Percentiles rank a stretch among this genome's conserved stretches.
phyloP scores from a whole-genome alignment of 2,329 filamentous ascomycete species.

The Cytospora paraplurivora region DNA sequence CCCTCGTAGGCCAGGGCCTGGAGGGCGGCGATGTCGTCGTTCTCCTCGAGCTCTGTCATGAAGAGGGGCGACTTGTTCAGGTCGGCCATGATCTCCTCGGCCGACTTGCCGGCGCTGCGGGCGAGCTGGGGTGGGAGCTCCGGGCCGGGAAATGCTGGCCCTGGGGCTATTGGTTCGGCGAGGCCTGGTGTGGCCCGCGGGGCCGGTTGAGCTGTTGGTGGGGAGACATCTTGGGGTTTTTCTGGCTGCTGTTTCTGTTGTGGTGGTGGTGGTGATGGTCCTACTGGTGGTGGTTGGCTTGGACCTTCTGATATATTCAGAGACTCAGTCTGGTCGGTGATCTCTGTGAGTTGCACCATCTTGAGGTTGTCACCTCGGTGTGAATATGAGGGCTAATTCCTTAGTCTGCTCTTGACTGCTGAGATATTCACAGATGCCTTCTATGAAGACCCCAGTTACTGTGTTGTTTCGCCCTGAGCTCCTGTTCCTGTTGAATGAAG shows the following conservation, averaged over 20 bases:
- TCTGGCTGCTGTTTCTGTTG: constrained; percentile 5
- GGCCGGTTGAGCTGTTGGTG: background rate
- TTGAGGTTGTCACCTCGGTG: constrained; percentile 2
- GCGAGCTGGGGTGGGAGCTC: constrained; percentile 50
- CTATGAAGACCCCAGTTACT: background rate
- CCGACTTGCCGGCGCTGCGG: constrained; percentile 47
- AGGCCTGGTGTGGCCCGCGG: constrained; percentile 20
- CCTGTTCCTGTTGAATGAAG: background rate
- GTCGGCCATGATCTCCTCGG: constrained; percentile 59
- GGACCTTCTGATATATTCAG: constrained; percentile 27
- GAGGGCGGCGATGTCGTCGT: constrained; percentile 81
- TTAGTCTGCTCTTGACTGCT: background rate
- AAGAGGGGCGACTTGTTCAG: constrained; percentile 76
- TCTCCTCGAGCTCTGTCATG: constrained; percentile 92
- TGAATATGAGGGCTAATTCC: background rate
- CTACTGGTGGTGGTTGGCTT: constrained; percentile 17
- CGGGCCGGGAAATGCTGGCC: constrained; percentile 35
- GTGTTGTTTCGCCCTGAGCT: background rate
- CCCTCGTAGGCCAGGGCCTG: constrained; percentile 93
- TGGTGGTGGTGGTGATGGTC: background rate
- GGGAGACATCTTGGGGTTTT: constrained; percentile 1
- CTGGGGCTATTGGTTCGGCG: constrained; percentile 4
- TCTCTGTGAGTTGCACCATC: constrained; percentile 25
- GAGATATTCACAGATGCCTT: background rate
- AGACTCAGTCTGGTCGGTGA: constrained; percentile 23